Conservation (phyloP, 2,329 filamentous ascomycete genomes). For the Ascochyta pisi region DNA sequence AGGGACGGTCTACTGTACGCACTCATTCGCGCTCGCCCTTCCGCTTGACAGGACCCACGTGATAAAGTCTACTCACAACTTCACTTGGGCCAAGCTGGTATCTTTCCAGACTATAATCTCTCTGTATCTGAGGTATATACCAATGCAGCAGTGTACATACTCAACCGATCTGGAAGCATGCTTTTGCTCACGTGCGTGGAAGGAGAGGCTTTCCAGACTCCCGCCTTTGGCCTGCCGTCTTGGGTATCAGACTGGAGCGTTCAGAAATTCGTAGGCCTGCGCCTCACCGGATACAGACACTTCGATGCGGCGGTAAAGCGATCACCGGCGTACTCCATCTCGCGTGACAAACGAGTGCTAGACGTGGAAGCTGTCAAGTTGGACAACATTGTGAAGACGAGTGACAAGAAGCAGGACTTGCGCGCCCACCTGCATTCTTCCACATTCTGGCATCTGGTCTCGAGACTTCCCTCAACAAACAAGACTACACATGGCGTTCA, state of each 20-base stretch:
- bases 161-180: conserved; percentile 20
- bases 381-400: conserved; percentile 11
- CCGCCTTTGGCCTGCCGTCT: conserved; percentile 18
- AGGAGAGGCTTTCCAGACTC: conserved; percentile 21
- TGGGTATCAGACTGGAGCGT: conserved; percentile 31
- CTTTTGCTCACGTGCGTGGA: conserved; percentile 25
- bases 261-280: conserved; percentile 12
- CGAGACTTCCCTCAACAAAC: conserved; percentile 4
- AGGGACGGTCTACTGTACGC: conserved; percentile 23
- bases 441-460: conserved; percentile 16
- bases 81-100: conserved; percentile 15
- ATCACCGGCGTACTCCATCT: background rate
- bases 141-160: conserved; percentile 22
- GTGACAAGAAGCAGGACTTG: conserved; percentile 12
- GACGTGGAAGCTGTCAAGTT: conserved; percentile 10
- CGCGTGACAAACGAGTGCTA: conserved; percentile 6
- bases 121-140: conserved; percentile 19
- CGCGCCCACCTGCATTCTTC: conserved; percentile 7
- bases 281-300: conserved; percentile 21
- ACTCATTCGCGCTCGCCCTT: conserved; percentile 21
- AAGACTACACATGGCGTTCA: conserved; percentile 7
- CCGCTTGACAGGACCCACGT: conserved; percentile 19
- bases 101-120: conserved; percentile 18
- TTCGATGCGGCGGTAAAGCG: conserved; percentile 13
- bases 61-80: conserved; percentile 32